phyloP scores from a whole-genome alignment of 495 filamentous ascomycete species.

The Penicillium turbatum region DNA sequence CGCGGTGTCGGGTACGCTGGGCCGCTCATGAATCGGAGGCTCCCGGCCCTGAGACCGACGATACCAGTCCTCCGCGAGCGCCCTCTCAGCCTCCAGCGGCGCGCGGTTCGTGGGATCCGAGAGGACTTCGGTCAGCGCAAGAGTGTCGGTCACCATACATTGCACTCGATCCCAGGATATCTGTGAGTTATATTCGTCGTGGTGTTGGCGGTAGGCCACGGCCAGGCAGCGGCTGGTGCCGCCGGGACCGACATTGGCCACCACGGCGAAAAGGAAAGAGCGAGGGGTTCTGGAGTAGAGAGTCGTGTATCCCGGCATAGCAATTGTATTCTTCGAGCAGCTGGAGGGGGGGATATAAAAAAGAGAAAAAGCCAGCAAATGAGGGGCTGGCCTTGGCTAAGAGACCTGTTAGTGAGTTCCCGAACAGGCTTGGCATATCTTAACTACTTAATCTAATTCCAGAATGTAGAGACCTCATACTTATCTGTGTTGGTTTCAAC shows the following conservation, averaged over 20 bases:
- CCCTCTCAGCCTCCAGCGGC: slow-evolving; percentile 13
- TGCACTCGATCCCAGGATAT: slow-evolving; percentile 1
- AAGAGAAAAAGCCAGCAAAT: too few relatives aligned
- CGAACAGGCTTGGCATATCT: too few relatives aligned
- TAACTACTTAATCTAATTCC: too few relatives aligned
- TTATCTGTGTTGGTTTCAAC: too few relatives aligned
- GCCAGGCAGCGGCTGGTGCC: slow-evolving; percentile 14
- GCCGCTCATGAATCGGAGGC: slow-evolving; percentile 6
- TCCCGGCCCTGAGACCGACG: slow-evolving; percentile 11
- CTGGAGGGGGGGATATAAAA: too few relatives aligned
- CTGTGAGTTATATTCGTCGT: background rate
- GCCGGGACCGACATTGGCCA: slow-evolving; percentile 19
- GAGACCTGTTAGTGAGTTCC: too few relatives aligned
- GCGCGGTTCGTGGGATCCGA: slow-evolving; percentile 17
- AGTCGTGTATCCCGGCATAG: slow-evolving; percentile 8
- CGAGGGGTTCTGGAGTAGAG: slow-evolving; percentile 7
- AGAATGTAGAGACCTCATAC: too few relatives aligned
- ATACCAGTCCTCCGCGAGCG: slow-evolving; percentile 9
- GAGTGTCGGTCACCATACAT: slow-evolving; percentile 11
- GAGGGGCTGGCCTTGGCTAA: too few relatives aligned
- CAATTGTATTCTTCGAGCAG: background rate
- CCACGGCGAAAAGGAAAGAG: slow-evolving; percentile 17
- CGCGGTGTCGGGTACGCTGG: slow-evolving; percentile 12
- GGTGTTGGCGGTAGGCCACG: slow-evolving; percentile 19
- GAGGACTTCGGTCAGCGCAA: slow-evolving; percentile 15